Evolutionary conservation across 495 filamentous ascomycete genomes (phyloP).

Genomic region (Penicillium ochrochloron): DNA sequence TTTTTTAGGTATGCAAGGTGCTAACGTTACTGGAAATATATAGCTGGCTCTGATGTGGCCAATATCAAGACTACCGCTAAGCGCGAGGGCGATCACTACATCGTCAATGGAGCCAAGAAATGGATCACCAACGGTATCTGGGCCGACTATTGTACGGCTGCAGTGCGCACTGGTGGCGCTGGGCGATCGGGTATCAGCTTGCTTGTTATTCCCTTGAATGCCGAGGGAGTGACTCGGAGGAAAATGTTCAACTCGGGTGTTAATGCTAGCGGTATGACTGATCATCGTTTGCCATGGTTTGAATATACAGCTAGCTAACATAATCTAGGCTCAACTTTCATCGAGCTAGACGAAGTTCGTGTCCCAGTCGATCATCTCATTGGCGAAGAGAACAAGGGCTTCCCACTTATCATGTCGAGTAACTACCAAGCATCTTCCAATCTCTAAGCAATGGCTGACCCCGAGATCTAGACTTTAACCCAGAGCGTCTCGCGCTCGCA

Average conservation of each 20-base stretch:
- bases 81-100: constrained; percentile 49
- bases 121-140: constrained; percentile 63
- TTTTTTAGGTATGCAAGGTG: neutral
- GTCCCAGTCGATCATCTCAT: constrained; percentile 51
- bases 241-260: constrained; percentile 78
- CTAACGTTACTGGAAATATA: constrained; percentile 4
- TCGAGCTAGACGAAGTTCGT: constrained; percentile 52
- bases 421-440: constrained; percentile 8
- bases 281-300: neutral
- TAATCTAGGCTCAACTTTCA: constrained; percentile 47
- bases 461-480: constrained; percentile 46
- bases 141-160: constrained; percentile 59
- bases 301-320: neutral
- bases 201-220: constrained; percentile 55
- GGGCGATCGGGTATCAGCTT: constrained; percentile 54
- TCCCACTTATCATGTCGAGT: constrained; percentile 56
- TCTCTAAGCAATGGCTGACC: neutral
- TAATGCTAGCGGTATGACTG: constrained; percentile 43
- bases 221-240: constrained; percentile 60
- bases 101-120: constrained; percentile 62
- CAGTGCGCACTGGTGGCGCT: constrained; percentile 57
- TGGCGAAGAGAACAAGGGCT: constrained; percentile 53
- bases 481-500: constrained; percentile 49
- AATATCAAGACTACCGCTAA: constrained; percentile 56
- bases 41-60: constrained; percentile 58